phyloP scores from a whole-genome alignment of 257 asterid species.

The Solanum habrochaites region DNA sequence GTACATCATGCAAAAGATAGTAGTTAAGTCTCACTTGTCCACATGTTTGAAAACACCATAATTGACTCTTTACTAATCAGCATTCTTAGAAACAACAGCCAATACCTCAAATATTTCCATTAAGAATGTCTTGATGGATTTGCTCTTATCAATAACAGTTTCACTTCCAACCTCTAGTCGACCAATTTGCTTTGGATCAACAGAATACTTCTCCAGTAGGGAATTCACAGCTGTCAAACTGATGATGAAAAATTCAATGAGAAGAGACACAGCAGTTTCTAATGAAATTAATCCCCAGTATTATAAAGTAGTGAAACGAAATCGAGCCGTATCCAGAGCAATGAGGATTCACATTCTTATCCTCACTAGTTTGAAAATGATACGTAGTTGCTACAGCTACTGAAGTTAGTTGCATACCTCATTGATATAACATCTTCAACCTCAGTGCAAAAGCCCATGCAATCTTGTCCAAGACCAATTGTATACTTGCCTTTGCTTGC shows the following conservation, averaged over 20 bases:
- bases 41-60: background rate
- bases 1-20: background rate
- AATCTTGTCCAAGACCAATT: conserved; percentile 98
- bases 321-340: background rate
- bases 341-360: background rate
- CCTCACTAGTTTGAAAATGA: background rate
- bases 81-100: background rate
- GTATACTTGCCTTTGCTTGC: conserved; percentile 99
- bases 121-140: conserved; percentile 92
- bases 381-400: background rate
- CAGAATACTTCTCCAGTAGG: conserved; percentile 71
- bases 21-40: background rate
- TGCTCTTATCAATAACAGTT: conserved; percentile 96
- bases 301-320: background rate
- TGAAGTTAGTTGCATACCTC: conserved; percentile 40
- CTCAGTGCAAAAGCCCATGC: conserved; percentile 94
- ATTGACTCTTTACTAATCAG: background rate
- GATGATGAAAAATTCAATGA: conserved; percentile 15
- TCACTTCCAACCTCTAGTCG: conserved; percentile 98
- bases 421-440: conserved; percentile 98
- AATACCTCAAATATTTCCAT: conserved; percentile 97
- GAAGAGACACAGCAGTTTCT: background rate
- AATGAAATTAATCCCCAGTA: background rate
- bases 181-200: conserved; percentile 87
- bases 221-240: conserved; percentile 92